phyloP scores from a whole-genome alignment of 1,284 basidiomycete genomes.

The Leccinum solheimii region DNA sequence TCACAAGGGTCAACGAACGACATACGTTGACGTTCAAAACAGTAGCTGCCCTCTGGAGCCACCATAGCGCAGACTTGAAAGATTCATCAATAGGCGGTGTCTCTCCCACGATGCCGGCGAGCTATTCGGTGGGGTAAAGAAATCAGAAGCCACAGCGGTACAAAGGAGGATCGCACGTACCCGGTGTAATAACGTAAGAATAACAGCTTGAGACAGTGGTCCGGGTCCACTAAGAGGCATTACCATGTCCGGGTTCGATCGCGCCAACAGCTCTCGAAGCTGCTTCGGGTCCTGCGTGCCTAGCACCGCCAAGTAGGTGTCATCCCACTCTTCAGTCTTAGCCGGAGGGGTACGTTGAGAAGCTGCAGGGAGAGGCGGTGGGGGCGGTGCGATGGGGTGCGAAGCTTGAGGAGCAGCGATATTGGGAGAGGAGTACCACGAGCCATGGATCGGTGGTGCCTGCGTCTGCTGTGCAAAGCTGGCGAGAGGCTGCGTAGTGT shows the following conservation, averaged over 20 bases:
- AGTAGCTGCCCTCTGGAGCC: conserved; percentile 72
- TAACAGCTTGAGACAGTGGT: conserved; percentile 76
- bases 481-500: conserved; percentile 30
- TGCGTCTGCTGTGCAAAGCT: conserved; percentile 40
- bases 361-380: conserved; percentile 46
- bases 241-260: conserved; percentile 73
- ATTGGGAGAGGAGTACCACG: conserved; percentile 54
- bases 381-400: conserved; percentile 69
- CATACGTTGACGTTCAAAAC: conserved; percentile 70
- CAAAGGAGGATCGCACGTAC: conserved; percentile 44
- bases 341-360: conserved; percentile 56
- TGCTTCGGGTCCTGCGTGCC: conserved; percentile 70
- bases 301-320: conserved; percentile 71
- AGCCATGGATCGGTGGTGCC: conserved; percentile 46
- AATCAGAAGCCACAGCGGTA: conserved; percentile 11
- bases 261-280: conserved; percentile 68
- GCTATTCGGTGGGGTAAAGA: conserved; percentile 40
- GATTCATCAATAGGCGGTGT: conserved; percentile 71
- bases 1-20: conserved; percentile 9
- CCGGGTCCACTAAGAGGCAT: conserved; percentile 70
- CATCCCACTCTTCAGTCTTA: conserved; percentile 76
- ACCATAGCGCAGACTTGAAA: conserved; percentile 80
- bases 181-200: conserved; percentile 76
- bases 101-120: conserved; percentile 70
- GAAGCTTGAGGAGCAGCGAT: conserved; percentile 77